Percentiles rank a stretch among this genome's conserved stretches.
phyloP scores from a whole-genome alignment of 108 stramenopile species.

The Nitzschia sp. region DNA sequence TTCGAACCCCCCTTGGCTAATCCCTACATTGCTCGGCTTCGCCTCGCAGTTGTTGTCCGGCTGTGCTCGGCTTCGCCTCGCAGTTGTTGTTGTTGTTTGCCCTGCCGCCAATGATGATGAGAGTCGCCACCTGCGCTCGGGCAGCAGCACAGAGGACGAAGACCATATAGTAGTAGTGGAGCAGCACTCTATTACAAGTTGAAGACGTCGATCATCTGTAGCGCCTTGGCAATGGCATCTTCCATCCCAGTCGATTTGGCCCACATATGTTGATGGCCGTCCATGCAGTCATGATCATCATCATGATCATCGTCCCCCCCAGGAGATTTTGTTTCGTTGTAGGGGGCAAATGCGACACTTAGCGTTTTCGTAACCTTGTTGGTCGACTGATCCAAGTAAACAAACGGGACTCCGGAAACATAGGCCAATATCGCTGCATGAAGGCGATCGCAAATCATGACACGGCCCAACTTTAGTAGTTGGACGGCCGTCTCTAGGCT shows the following conservation, averaged over 20 bases:
- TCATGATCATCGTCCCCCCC: not conserved
- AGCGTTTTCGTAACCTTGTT: slow-evolving; percentile 27
- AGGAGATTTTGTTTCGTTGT: too few relatives aligned
- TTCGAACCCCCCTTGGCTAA: too few relatives aligned
- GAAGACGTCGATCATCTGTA: not conserved
- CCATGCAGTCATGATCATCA: slow-evolving; percentile 13
- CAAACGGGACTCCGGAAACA: slow-evolving; percentile 34
- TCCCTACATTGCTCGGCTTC: too few relatives aligned
- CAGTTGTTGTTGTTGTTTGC: too few relatives aligned
- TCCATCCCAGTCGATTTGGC: slow-evolving; percentile 6
- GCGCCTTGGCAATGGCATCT: slow-evolving; percentile 16
- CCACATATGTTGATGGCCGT: slow-evolving; percentile 13
- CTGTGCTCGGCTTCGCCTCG: too few relatives aligned
- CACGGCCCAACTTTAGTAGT: slow-evolving; percentile 28
- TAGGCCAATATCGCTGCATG: slow-evolving; percentile 38
- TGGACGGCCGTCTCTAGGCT: slow-evolving; percentile 27
- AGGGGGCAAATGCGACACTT: slow-evolving; percentile 13
- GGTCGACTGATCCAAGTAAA: slow-evolving; percentile 29
- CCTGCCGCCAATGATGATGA: too few relatives aligned
- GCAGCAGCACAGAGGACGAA: too few relatives aligned
- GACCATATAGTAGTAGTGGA: too few relatives aligned
- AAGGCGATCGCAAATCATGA: slow-evolving; percentile 35
- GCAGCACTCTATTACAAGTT: too few relatives aligned
- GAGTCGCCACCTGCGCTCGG: too few relatives aligned
- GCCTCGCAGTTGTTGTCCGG: too few relatives aligned